Conservation (phyloP, 2,329 filamentous ascomycete species). For the Elsinoe arachidis region DNA sequence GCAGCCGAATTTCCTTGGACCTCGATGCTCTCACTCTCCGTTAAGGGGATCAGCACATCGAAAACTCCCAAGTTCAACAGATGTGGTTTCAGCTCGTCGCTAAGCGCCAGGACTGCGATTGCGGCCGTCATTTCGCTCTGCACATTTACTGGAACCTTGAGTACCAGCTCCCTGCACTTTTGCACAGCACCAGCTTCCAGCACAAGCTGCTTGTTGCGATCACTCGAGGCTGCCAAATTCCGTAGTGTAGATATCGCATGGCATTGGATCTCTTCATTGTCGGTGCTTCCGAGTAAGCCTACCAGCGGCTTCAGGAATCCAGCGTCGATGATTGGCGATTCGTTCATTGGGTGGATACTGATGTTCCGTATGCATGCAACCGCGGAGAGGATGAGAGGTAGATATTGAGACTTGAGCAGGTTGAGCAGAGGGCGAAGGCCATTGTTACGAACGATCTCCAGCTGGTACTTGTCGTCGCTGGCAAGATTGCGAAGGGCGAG, state of each 20-base stretch:
- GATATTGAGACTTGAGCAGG: slow-evolving; percentile 87
- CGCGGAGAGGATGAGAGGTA: slow-evolving; percentile 89
- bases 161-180: slow-evolving; percentile 94
- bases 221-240: slow-evolving; percentile 91
- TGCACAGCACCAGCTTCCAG: slow-evolving; percentile 93
- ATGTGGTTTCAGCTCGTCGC: slow-evolving; percentile 89
- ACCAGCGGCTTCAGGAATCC: slow-evolving; percentile 92
- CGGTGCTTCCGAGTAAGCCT: slow-evolving; percentile 84
- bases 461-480: slow-evolving; percentile 96
- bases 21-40: slow-evolving; percentile 90
- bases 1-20: slow-evolving; percentile 98
- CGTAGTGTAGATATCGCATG: slow-evolving; percentile 95
- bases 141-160: slow-evolving; percentile 86
- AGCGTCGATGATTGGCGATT: slow-evolving; percentile 96
- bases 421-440: slow-evolving; percentile 79
- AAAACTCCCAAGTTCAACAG: slow-evolving; percentile 88
- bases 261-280: slow-evolving; percentile 98
- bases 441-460: slow-evolving; percentile 87
- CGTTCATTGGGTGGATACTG: slow-evolving; percentile 94
- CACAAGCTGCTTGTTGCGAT: slow-evolving; percentile 96
- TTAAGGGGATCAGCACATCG: slow-evolving; percentile 90
- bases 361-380: slow-evolving; percentile 99
- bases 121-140: slow-evolving; percentile 99
- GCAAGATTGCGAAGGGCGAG: slow-evolving; percentile 88
- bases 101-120: slow-evolving; percentile 89